Conservation (phyloP, 2,329 filamentous ascomycete genomes). For the Teratosphaeria destructans region DNA sequence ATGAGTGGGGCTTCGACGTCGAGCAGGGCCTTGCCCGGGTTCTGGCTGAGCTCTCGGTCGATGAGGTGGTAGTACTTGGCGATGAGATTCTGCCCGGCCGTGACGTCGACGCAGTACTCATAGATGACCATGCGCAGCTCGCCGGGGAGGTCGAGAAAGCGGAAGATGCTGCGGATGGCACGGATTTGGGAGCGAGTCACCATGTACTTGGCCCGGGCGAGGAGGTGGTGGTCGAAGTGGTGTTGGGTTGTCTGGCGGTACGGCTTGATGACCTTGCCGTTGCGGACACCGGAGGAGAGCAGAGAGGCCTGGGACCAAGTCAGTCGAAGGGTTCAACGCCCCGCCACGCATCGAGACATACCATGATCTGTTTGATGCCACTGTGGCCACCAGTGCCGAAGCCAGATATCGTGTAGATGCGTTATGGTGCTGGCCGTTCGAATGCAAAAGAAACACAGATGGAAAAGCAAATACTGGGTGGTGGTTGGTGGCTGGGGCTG, state of each 20-base stretch:
- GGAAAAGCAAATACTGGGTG: not conserved
- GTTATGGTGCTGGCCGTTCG: not conserved
- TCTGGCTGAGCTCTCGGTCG: constrained; percentile 1
- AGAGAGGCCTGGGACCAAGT: not conserved
- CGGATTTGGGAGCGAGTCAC: constrained; percentile 14
- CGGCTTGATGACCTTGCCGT: constrained; percentile 2
- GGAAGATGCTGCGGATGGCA: constrained; percentile 12
- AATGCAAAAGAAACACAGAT: not conserved
- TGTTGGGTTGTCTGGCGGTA: not conserved
- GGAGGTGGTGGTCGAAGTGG: not conserved
- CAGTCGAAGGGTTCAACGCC: not conserved
- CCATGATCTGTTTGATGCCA: not conserved
- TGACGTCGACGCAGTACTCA: constrained; percentile 9
- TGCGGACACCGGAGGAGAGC: not conserved
- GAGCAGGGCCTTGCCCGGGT: constrained; percentile 1
- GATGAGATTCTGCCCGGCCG: constrained; percentile 11
- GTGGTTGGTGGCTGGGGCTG: not conserved
- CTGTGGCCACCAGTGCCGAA: not conserved
- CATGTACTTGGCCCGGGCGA: constrained; percentile 3
- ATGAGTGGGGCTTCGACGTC: constrained; percentile 3
- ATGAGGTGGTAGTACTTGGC: constrained; percentile 11
- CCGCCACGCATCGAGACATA: not conserved
- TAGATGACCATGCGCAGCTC: constrained; percentile 20
- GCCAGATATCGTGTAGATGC: not conserved
- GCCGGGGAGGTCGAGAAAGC: constrained; percentile 18